A percentile compares a stretch with the other conserved stretches of the same genome.
Evolutionary conservation across 106 monocot species (phyloP).

Genomic region (Allium fistulosum): DNA sequence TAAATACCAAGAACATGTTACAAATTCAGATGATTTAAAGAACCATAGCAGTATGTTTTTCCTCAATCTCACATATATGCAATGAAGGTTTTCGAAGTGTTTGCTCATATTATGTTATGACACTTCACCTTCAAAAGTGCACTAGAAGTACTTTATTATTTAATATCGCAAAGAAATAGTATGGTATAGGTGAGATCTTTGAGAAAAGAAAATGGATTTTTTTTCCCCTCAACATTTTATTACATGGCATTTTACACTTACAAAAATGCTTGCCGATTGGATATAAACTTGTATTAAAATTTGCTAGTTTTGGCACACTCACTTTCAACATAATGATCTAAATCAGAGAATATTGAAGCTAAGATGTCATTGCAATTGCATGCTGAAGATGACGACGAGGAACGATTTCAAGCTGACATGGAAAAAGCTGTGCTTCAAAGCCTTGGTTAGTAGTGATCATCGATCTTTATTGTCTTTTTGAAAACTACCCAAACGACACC

Average conservation of each 20-base stretch:
- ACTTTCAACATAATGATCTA: too few species aligned
- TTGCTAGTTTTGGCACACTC: too few species aligned
- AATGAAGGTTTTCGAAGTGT: too few species aligned
- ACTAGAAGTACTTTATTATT: too few species aligned
- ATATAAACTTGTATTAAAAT: too few species aligned
- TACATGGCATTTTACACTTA: too few species aligned
- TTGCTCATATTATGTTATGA: too few species aligned
- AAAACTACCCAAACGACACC: too few species aligned
- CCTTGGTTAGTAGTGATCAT: slow-evolving; percentile 40
- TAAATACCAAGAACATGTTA: slow-evolving; percentile 7
- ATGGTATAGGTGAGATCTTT: too few species aligned
- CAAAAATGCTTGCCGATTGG: too few species aligned
- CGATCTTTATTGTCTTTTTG: background rate
- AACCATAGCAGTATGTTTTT: slow-evolving; percentile 3
- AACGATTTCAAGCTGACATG: slow-evolving; percentile 51
- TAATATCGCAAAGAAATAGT: too few species aligned
- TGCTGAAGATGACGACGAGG: slow-evolving; percentile 44
- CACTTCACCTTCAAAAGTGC: too few species aligned
- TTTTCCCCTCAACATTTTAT: background rate
- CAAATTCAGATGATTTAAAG: slow-evolving; percentile 8
- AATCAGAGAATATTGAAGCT: slow-evolving; percentile 27
- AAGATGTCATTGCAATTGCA: slow-evolving; percentile 15
- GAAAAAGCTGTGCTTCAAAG: slow-evolving; percentile 51
- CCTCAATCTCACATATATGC: background rate
- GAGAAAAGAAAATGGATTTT: background rate